Base-by-base conservation (phyloP, 176 grass and related monocot genomes). In the Microstegium vimineum region DNA sequence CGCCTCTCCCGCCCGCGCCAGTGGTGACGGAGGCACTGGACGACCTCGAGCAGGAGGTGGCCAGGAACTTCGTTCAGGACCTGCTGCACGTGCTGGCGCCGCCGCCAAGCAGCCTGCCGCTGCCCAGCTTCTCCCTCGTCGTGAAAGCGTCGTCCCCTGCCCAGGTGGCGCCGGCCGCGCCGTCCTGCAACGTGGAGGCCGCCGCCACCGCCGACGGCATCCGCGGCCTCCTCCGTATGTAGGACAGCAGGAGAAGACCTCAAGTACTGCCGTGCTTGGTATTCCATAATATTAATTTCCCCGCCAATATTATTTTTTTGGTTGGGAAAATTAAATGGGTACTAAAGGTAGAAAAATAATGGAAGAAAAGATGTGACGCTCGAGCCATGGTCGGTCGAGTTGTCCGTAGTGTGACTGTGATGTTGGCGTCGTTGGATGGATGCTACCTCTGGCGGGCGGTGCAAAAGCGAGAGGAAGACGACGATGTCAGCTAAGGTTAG, bases 31-130 rank as follows among this genome's bases (percentile, higher is more conserved):
- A 62, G 38, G 88, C 88, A 26, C 67, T 90, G 32, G 84, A 90
- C 62, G 88, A 90, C 74, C 88, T 90, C 62, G 88, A 90, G 84
- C 83, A 74, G 68, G 88, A 86, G 74, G 25, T 90, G 26, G 84
- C 88, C 30, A 22, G 75, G 74, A 83, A 57, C 84, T 85, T 80
- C 64, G 76, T 85, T 2, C 62, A 88, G 77, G 85, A 91, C 71
- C 81, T 87, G 56, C 81, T 91, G 12, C 85, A 91, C 85, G 56
- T 59, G n/a, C 84, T 92, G 32, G 81, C 87, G 37, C 91, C 91
- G 62, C 87, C 87, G 60, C 91, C 91, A 4, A 92, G 87, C 73
- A 92, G 91, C 84, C 87, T 92, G 66, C 91, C 91, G 30, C 76
- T 92, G 71, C 91, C 91, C 7, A 92, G 76, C 26, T 92, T 90